These are phyloP conservation scores for Candida maesae DNA, from an alignment of 805 yeast species.

Conservation along the genomic window DNA sequence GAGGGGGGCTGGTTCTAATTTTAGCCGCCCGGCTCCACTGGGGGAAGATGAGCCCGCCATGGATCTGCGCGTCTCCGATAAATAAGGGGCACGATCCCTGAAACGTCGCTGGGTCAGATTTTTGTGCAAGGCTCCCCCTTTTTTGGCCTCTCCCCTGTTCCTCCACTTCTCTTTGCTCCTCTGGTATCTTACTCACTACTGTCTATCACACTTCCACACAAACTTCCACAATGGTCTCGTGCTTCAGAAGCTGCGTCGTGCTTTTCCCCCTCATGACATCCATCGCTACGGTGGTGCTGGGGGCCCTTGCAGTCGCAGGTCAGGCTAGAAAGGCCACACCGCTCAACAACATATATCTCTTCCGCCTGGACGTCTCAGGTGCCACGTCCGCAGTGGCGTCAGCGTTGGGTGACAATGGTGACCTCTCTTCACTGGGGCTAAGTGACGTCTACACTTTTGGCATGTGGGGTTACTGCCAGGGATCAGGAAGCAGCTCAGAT, in stretches of 20 bases:
- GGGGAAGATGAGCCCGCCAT: constrained; percentile 1
- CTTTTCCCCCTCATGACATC: constrained; percentile 31
- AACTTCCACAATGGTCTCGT: constrained; percentile 22
- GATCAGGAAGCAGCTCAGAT: constrained; percentile 22
- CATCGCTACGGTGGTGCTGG: constrained; percentile 42
- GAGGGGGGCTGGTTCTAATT: constrained; percentile 10
- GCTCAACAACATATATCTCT: constrained; percentile 41
- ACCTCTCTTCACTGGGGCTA: constrained; percentile 31
- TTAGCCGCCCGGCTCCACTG: constrained; percentile 2
- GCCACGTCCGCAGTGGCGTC: constrained; percentile 6
- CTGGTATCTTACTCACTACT: too few species aligned
- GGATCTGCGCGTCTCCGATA: too few species aligned
- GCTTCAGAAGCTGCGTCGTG: constrained; percentile 26
- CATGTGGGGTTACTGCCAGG: constrained; percentile 62
- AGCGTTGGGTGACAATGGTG: constrained; percentile 1
- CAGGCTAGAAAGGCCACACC: constrained; percentile 40
- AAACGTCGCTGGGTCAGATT: too few species aligned
- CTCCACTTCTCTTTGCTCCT: too few species aligned
- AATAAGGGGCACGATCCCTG: too few species aligned
- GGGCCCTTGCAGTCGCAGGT: constrained; percentile 51
- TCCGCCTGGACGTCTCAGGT: constrained; percentile 42
- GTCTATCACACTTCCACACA: neutral
- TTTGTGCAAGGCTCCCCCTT: too few species aligned
- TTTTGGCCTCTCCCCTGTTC: too few species aligned
- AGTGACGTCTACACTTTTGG: constrained; percentile 51